phyloP scores from a whole-genome alignment of 208 protist species.

The Naegleria gruberi region DNA sequence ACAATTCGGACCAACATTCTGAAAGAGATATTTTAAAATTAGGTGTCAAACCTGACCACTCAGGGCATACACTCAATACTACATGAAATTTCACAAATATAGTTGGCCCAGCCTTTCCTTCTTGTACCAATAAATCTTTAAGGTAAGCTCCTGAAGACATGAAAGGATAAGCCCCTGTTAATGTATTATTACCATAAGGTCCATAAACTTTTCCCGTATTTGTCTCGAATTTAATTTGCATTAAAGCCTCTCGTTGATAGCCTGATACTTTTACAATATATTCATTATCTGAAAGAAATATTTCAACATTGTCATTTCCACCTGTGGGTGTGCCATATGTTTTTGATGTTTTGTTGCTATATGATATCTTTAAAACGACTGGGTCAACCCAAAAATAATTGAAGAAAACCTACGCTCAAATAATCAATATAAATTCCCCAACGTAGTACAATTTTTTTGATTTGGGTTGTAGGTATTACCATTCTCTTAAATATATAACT shows the following conservation, averaged over 20 bases:
- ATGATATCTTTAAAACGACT: background rate
- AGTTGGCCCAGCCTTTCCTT: background rate
- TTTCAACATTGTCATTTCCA: background rate
- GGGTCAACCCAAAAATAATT: no score
- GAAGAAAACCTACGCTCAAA: background rate
- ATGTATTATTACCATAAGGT: background rate
- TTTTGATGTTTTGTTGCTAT: background rate
- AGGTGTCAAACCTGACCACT: background rate
- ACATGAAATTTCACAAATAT: background rate
- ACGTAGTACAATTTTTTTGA: background rate
- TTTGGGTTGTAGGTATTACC: background rate
- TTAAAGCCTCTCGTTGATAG: background rate
- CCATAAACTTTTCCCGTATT: background rate
- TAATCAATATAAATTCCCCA: background rate
- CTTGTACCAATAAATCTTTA: background rate
- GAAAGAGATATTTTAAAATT: background rate
- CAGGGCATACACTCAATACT: background rate
- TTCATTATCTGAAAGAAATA: background rate
- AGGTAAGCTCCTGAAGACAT: background rate
- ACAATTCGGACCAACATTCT: background rate
- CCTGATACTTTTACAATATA: background rate
- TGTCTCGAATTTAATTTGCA: background rate
- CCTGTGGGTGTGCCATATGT: background rate
- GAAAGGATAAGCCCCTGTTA: background rate
- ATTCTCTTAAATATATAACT: background rate